A percentile compares a stretch with the other conserved stretches of the same genome.
phyloP scores from a whole-genome alignment of 2,329 filamentous ascomycete genomes.

The Decorospora gaudefroyi region DNA sequence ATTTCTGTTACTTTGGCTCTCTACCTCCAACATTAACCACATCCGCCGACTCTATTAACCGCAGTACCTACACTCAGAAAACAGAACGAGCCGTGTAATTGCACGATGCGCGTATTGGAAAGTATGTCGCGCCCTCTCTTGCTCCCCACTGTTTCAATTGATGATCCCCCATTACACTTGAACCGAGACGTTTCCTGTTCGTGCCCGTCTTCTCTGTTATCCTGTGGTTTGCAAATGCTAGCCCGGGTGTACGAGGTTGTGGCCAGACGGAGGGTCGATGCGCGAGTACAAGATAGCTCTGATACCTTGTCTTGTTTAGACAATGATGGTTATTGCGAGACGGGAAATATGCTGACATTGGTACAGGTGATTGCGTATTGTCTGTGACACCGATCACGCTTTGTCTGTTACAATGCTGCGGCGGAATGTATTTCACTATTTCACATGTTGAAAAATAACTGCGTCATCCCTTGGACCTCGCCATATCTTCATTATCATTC shows the following conservation, averaged over 20 bases:
- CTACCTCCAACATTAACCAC: no score
- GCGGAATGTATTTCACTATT: no score
- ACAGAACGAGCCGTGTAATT: no score
- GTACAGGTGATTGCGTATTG: neutral
- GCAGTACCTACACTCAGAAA: no score
- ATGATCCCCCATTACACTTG: constrained; percentile 23
- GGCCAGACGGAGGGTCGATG: constrained; percentile 12
- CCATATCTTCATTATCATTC: no score
- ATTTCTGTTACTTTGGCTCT: no score
- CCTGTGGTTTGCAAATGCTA: constrained; percentile 17
- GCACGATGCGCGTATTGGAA: no score
- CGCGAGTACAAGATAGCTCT: constrained; percentile 25
- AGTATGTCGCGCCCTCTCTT: constrained; percentile 1
- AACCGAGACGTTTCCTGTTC: constrained; percentile 14
- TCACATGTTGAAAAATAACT: no score
- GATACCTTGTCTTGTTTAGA: no score
- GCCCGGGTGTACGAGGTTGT: constrained; percentile 9
- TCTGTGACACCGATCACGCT: neutral
- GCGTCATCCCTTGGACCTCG: no score
- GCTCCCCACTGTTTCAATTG: constrained; percentile 1
- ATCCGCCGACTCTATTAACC: no score
- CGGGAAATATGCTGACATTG: neutral
- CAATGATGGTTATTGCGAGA: neutral
- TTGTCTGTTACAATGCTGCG: neutral
- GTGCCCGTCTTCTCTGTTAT: neutral